phyloP scores from a whole-genome alignment of 768 basidiomycete species.

The Daedaleopsis sinensis region DNA sequence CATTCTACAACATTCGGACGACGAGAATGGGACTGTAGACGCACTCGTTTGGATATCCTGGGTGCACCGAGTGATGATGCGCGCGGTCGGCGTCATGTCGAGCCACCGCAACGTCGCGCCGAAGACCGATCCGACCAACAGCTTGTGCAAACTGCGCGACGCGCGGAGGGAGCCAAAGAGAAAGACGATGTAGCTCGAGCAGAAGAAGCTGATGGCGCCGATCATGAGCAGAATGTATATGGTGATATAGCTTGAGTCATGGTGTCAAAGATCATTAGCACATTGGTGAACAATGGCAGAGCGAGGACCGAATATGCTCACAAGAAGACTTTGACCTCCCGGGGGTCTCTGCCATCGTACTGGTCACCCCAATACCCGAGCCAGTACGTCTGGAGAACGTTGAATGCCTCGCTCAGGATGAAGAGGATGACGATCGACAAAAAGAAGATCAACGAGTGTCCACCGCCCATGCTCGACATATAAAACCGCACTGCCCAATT shows the following conservation, averaged over 20 bases:
- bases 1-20: not conserved
- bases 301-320: conserved; percentile 15
- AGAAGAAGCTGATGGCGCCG: conserved; percentile 23
- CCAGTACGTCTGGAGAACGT: conserved; percentile 35
- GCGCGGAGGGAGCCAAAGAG: conserved; percentile 34
- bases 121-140: conserved; percentile 32
- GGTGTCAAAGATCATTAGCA: conserved; percentile 12
- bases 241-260: too few relatives aligned
- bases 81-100: conserved; percentile 53
- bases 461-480: conserved; percentile 31
- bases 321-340: conserved; percentile 36
- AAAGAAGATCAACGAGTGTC: conserved; percentile 31
- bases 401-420: conserved; percentile 16
- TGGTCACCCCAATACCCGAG: conserved; percentile 40
- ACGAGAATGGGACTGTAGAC: not conserved
- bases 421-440: conserved; percentile 21
- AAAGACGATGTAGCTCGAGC: conserved; percentile 26
- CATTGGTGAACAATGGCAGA: too few relatives aligned
- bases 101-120: conserved; percentile 45
- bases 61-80: conserved; percentile 69
- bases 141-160: conserved; percentile 34
- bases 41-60: conserved; percentile 56
- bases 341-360: conserved; percentile 32
- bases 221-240: too few relatives aligned
- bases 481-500: conserved; percentile 33